These are phyloP conservation scores for Penstemon newberryi DNA, from an alignment of 257 asterid species.

Conservation along the genomic window DNA sequence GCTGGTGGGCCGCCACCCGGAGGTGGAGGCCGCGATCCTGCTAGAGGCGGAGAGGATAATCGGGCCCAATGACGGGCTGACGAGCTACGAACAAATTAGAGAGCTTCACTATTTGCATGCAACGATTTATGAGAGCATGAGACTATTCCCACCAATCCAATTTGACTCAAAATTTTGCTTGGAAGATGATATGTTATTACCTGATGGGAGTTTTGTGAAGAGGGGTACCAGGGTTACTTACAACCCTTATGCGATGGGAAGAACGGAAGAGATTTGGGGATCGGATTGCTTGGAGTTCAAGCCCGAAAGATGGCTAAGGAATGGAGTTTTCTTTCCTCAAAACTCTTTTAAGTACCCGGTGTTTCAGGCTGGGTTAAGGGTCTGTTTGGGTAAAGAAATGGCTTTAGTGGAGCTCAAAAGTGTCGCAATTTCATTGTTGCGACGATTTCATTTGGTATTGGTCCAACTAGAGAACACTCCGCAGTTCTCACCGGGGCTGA, in stretches of 20 bases:
- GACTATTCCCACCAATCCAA: constrained; percentile 55
- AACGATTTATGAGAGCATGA: constrained; percentile 52
- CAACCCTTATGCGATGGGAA: constrained; percentile 63
- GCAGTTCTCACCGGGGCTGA: constrained; percentile 74
- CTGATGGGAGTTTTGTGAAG: constrained; percentile 46
- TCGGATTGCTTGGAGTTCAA: constrained; percentile 47
- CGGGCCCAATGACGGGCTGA: constrained; percentile 23
- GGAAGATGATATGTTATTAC: constrained; percentile 38
- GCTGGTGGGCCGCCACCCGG: constrained; percentile 43
- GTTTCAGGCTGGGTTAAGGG: constrained; percentile 60
- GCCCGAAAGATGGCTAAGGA: constrained; percentile 55
- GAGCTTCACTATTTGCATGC: constrained; percentile 50
- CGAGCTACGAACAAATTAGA: constrained; percentile 30
- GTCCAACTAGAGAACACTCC: constrained; percentile 32
- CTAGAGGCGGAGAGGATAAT: constrained; percentile 33
- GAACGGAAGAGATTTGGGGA: constrained; percentile 63
- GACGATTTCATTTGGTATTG: constrained; percentile 46
- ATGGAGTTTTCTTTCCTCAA: constrained; percentile 40
- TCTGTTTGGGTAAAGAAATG: constrained; percentile 62
- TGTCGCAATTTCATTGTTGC: constrained; percentile 52
- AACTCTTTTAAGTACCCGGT: constrained; percentile 49
- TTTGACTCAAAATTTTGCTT: constrained; percentile 45
- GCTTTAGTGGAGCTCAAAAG: constrained; percentile 56
- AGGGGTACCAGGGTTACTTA: constrained; percentile 52
- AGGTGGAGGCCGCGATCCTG: constrained; percentile 38